Percentiles rank a stretch among this genome's conserved stretches.
These are phyloP conservation scores for Sclerospora graminicola DNA, from an alignment of 352 stramenopile genomes.

Conservation along the genomic window DNA sequence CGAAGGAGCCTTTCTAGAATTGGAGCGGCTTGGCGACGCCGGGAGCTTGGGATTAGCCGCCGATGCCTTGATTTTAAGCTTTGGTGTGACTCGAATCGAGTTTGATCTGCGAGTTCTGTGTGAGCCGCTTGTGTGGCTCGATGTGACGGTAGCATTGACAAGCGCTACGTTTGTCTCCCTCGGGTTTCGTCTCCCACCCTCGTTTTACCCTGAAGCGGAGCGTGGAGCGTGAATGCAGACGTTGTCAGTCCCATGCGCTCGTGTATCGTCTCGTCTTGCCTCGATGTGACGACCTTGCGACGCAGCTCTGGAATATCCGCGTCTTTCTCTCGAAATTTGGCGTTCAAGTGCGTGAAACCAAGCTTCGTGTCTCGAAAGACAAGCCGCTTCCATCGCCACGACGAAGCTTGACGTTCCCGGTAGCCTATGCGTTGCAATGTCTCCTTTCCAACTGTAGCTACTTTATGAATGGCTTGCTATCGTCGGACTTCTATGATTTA, in stretches of 20 bases:
- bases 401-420: too few species aligned
- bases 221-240: conserved; percentile 21
- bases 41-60: too few species aligned
- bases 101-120: conserved; percentile 33
- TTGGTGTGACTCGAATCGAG: conserved; percentile 7
- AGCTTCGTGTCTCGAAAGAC: too few species aligned
- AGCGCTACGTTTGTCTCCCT: too few species aligned
- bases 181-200: conserved; percentile 28
- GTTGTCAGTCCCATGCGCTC: conserved; percentile 27
- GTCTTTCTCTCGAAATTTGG: conserved; percentile 36
- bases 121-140: conserved; percentile 35
- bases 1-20: too few species aligned
- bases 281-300: too few species aligned
- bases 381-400: too few species aligned
- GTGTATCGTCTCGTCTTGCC: conserved; percentile 25
- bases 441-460: too few species aligned
- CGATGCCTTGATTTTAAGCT: conserved; percentile 13
- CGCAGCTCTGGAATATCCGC: conserved; percentile 31
- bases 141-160: conserved; percentile 20
- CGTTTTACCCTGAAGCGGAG: conserved; percentile 19
- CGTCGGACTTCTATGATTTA: too few species aligned
- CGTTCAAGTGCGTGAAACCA: conserved; percentile 28
- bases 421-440: too few species aligned
- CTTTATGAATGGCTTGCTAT: too few species aligned
- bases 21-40: conserved; percentile 10